These are phyloP conservation scores for Colletotrichum salicis DNA, from an alignment of 2,329 filamentous ascomycete species.

Conservation along the genomic window DNA sequence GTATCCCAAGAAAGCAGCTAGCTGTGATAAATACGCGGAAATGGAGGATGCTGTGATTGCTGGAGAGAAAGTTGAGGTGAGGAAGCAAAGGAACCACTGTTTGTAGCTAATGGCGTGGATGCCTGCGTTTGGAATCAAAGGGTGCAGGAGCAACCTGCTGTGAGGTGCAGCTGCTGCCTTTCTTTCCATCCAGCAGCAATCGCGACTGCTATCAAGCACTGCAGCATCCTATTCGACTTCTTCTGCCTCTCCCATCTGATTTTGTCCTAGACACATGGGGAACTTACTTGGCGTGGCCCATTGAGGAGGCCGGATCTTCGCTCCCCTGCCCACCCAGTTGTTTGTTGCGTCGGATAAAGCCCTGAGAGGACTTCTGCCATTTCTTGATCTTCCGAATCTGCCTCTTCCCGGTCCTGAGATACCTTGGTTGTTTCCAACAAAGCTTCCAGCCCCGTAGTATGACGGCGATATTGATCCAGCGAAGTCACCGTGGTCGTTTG, in stretches of 20 bases:
- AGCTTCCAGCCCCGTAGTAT: slow-evolving; percentile 59
- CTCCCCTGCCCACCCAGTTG: slow-evolving; percentile 62
- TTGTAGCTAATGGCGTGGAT: not conserved
- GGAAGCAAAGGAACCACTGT: not conserved
- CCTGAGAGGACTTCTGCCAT: slow-evolving; percentile 71
- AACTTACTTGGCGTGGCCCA: slow-evolving; percentile 60
- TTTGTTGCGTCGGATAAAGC: slow-evolving; percentile 68
- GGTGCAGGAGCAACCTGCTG: not conserved
- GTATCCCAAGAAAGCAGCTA: not conserved
- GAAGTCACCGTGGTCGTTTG: slow-evolving; percentile 46
- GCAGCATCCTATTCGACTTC: not conserved
- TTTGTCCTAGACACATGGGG: not conserved
- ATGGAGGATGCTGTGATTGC: not conserved
- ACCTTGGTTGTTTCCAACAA: slow-evolving; percentile 58
- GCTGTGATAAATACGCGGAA: not conserved
- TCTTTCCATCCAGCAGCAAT: not conserved
- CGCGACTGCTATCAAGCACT: not conserved
- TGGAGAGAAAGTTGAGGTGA: not conserved
- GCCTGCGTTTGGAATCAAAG: not conserved
- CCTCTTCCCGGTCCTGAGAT: slow-evolving; percentile 88
- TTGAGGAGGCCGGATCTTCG: slow-evolving; percentile 57
- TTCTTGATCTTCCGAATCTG: slow-evolving; percentile 76
- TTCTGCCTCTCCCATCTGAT: not conserved
- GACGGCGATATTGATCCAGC: slow-evolving; percentile 44
- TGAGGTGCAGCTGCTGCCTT: not conserved